Conservation (phyloP, 2,329 filamentous ascomycete genomes). For the Chrysoporthe puriensis region DNA sequence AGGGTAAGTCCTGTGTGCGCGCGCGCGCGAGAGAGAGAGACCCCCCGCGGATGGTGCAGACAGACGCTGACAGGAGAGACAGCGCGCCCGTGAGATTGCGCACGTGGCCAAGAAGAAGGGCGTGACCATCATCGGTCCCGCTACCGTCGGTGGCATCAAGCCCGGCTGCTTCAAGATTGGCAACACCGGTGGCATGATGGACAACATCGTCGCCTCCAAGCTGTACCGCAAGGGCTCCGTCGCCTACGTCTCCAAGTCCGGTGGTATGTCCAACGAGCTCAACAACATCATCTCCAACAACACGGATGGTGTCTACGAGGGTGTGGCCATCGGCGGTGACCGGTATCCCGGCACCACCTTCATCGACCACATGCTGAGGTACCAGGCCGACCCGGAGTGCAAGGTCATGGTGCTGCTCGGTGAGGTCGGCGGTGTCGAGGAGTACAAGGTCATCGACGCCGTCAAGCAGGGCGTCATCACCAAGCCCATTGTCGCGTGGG, state of each 20-base stretch:
- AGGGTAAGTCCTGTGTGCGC: slow-evolving; percentile 66
- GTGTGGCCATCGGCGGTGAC: slow-evolving; percentile 99
- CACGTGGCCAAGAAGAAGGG: slow-evolving; percentile 98
- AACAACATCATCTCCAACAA: slow-evolving; percentile 99
- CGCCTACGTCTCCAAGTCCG: slow-evolving; percentile 99
- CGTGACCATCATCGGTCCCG: slow-evolving; percentile 97
- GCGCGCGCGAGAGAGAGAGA: no score
- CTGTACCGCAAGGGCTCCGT: slow-evolving; percentile 99
- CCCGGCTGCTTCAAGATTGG: slow-evolving; percentile 99
- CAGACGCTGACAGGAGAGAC: slow-evolving; percentile 20
- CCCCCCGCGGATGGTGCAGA: neutral
- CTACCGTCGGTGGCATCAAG: slow-evolving; percentile 99
- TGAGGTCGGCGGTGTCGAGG: slow-evolving; percentile 98
- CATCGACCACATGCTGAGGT: slow-evolving; percentile 96
- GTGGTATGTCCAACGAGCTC: slow-evolving; percentile 99
- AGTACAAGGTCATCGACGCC: slow-evolving; percentile 99
- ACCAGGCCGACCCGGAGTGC: slow-evolving; percentile 95
- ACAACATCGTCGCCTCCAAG: slow-evolving; percentile 99
- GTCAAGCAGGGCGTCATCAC: slow-evolving; percentile 93
- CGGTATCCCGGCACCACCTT: slow-evolving; percentile 98
- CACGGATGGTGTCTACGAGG: slow-evolving; percentile 98
- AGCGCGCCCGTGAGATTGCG: slow-evolving; percentile 97
- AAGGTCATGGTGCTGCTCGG: slow-evolving; percentile 96
- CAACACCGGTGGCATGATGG: slow-evolving; percentile 99
- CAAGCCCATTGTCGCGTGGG: slow-evolving; percentile 99